Percentiles rank a stretch among this genome's conserved stretches.
These are phyloP conservation scores for Cantharellus anzutake DNA, from an alignment of 768 basidiomycete species.

Conservation along the genomic window DNA sequence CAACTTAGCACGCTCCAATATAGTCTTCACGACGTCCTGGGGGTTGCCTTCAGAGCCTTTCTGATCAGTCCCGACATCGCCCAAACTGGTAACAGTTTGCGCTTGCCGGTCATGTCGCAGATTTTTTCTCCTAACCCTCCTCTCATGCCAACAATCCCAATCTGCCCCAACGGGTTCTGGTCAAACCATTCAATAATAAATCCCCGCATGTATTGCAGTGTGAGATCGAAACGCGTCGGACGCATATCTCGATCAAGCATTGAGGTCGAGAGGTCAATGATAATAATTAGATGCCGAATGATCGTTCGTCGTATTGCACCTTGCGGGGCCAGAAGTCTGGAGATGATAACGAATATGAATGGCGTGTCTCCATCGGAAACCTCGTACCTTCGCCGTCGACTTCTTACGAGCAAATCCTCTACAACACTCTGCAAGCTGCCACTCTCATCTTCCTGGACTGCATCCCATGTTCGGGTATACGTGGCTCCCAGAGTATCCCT, in stretches of 20 bases:
- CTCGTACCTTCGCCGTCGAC: constrained; percentile 56
- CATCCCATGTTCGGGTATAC: constrained; percentile 91
- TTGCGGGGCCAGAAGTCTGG: constrained; percentile 60
- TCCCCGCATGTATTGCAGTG: constrained; percentile 74
- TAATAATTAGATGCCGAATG: constrained; percentile 81
- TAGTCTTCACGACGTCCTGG: constrained; percentile 77
- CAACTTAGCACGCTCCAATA: constrained; percentile 71
- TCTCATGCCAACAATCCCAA: constrained; percentile 85
- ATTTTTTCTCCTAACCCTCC: constrained; percentile 80
- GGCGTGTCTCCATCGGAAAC: background rate
- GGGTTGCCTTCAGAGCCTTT: constrained; percentile 51
- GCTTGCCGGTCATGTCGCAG: constrained; percentile 78
- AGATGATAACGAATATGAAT: constrained; percentile 5
- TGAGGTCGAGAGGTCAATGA: constrained; percentile 79
- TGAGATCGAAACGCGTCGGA: constrained; percentile 81
- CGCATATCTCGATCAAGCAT: constrained; percentile 97
- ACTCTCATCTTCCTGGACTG: constrained; percentile 85
- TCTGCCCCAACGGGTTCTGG: constrained; percentile 95
- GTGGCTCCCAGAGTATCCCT: constrained; percentile 88
- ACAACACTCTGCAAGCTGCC: constrained; percentile 85
- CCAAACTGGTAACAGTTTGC: background rate
- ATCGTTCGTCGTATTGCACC: constrained; percentile 84
- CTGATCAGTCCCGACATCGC: background rate
- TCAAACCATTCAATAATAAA: constrained; percentile 98
- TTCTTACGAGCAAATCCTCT: constrained; percentile 71